Conservation (phyloP, 345 rosid genomes). For the Syzygium aqueum region DNA sequence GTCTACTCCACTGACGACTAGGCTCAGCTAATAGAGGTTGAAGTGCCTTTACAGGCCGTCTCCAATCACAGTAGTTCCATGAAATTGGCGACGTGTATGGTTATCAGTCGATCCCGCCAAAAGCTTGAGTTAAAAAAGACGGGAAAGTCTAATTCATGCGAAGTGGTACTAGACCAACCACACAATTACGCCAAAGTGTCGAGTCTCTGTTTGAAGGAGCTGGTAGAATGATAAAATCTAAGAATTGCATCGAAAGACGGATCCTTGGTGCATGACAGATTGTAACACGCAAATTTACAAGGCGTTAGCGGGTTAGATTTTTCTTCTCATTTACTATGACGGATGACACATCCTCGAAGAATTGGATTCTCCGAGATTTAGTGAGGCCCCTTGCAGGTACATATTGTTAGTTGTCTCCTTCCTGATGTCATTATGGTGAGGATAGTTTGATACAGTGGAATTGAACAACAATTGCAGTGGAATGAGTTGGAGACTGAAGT, state of each 20-base stretch:
- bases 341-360: neutral
- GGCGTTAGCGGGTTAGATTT: neutral
- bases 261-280: neutral
- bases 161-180: neutral
- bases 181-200: neutral
- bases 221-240: neutral
- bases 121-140: neutral
- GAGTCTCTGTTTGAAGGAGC: neutral
- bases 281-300: neutral
- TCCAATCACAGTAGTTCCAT: neutral
- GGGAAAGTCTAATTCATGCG: neutral
- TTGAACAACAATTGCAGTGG: neutral
- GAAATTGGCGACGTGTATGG: neutral
- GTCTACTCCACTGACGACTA: neutral
- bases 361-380: neutral
- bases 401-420: neutral
- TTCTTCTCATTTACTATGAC: neutral
- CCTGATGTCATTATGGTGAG: neutral
- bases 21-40: neutral
- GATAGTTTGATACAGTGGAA: neutral
- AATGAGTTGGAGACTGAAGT: neutral
- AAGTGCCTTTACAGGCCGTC: neutral
- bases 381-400: neutral
- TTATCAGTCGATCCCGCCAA: neutral
- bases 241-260: neutral